Percentiles rank a stretch among this genome's conserved stretches.
phyloP scores from a whole-genome alignment of 163 green algal species.

The Chlamydomonas reinhardtii region DNA sequence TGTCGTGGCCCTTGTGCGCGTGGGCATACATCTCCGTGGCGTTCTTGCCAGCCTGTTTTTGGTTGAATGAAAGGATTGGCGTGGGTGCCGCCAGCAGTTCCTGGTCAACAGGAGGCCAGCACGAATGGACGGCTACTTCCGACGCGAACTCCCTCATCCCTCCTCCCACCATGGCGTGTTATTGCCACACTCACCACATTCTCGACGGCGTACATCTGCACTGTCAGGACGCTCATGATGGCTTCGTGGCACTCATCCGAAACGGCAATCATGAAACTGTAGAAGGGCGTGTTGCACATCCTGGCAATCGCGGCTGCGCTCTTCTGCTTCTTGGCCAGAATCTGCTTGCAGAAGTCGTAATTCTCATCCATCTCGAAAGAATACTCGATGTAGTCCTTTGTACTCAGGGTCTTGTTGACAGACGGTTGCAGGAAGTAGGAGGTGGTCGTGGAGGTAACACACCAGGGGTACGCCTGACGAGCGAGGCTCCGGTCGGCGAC shows the following conservation, averaged over 20 bases:
- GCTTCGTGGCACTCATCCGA: slow-evolving; percentile 4
- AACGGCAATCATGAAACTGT: not conserved
- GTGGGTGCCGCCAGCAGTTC: too few relatives aligned
- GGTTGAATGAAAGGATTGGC: not conserved
- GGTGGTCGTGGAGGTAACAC: not conserved
- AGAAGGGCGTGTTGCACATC: not conserved
- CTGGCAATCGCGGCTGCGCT: not conserved
- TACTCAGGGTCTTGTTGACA: not conserved
- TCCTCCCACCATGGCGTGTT: too few relatives aligned
- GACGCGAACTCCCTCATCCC: not conserved
- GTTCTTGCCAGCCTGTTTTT: not conserved
- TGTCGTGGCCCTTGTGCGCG: slow-evolving; percentile 22
- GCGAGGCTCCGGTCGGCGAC: not conserved
- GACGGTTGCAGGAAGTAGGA: not conserved
- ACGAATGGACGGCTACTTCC: too few relatives aligned
- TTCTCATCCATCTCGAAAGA: not conserved
- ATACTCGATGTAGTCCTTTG: not conserved
- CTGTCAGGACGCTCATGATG: not conserved
- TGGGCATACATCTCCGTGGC: not conserved
- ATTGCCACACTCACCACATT: not conserved
- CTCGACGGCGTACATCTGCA: not conserved
- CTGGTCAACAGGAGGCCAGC: too few relatives aligned
- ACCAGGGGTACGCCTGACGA: slow-evolving; percentile 4
- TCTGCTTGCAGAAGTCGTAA: not conserved
- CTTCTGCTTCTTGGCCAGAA: not conserved